Percentiles rank a stretch among this genome's conserved stretches.
These are phyloP conservation scores for Populus davidiana DNA, from an alignment of 345 rosid species.

Conservation along the genomic window DNA sequence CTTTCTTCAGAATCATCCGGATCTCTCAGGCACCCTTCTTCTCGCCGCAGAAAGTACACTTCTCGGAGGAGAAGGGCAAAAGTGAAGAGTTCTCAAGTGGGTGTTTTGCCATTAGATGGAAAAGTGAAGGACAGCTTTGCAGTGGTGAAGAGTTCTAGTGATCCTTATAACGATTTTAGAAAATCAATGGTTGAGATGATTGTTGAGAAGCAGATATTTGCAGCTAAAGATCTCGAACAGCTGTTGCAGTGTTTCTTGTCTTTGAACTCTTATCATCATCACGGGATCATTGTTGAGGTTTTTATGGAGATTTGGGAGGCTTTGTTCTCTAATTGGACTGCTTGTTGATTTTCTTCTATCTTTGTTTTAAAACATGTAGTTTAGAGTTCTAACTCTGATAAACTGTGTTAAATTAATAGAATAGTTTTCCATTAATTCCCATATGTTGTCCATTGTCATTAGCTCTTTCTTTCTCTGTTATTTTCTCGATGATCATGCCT, in stretches of 20 bases:
- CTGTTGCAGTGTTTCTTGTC: constrained; percentile 54
- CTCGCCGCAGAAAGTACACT: constrained; percentile 6
- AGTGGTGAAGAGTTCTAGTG: constrained; percentile 51
- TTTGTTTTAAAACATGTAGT: not conserved
- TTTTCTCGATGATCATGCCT: not conserved
- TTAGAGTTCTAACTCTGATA: not conserved
- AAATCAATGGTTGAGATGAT: constrained; percentile 82
- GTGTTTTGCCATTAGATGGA: constrained; percentile 25
- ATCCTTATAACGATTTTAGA: constrained; percentile 62
- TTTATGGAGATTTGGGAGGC: constrained; percentile 28
- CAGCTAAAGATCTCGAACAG: constrained; percentile 58
- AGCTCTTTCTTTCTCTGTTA: not conserved
- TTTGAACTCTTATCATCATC: constrained; percentile 25
- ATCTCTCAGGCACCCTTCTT: constrained; percentile 8
- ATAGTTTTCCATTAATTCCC: not conserved
- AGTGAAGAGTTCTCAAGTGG: constrained; percentile 4
- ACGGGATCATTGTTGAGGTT: constrained; percentile 23
- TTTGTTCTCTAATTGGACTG: constrained; percentile 19
- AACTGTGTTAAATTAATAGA: not conserved
- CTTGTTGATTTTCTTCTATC: not conserved
- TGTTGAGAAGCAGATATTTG: constrained; percentile 57
- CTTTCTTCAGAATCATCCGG: constrained; percentile 67
- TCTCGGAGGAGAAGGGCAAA: constrained; percentile 17
- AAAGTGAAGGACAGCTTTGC: constrained; percentile 73
- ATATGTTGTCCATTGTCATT: not conserved